phyloP scores from a whole-genome alignment of 306 rosid species.

The Gastrolobium villosum region DNA sequence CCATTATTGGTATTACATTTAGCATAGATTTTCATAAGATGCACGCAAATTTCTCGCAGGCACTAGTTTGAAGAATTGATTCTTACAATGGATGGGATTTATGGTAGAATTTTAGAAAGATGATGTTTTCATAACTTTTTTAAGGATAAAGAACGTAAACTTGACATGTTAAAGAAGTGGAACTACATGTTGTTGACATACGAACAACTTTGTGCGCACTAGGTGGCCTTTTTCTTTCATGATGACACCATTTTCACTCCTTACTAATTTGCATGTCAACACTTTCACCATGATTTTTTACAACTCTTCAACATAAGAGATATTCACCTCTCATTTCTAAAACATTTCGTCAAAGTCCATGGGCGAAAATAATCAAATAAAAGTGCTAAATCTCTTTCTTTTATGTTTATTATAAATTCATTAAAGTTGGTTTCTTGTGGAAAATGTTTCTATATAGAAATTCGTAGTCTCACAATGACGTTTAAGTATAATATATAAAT shows the following conservation, averaged over 20 bases:
- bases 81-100: background rate
- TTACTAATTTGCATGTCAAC: background rate
- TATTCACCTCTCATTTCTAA: background rate
- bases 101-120: background rate
- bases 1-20: background rate
- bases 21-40: background rate
- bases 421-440: background rate
- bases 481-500: background rate
- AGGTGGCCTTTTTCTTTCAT: constrained; percentile 10
- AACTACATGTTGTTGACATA: background rate
- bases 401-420: background rate
- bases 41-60: background rate
- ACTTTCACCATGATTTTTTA: too few species aligned
- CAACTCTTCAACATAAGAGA: background rate
- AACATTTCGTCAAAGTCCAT: background rate
- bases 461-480: background rate
- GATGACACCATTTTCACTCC: background rate
- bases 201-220: background rate
- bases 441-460: background rate
- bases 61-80: background rate
- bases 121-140: background rate
- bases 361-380: background rate
- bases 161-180: background rate
- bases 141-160: background rate
- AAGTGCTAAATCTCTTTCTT: background rate